phyloP scores from a whole-genome alignment of 176 grass and related monocot genomes.

The Oryza brachyantha region DNA sequence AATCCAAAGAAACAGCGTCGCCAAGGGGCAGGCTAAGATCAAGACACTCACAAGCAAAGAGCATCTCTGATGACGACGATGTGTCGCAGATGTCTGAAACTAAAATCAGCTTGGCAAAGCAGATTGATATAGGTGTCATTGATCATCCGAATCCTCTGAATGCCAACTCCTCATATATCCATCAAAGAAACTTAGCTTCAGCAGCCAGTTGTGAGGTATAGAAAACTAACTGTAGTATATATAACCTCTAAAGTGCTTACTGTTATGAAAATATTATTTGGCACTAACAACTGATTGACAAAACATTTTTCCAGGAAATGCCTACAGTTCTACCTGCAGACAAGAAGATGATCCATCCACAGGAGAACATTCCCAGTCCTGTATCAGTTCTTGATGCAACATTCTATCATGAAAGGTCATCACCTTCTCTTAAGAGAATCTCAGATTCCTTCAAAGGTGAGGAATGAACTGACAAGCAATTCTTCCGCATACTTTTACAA shows the following conservation, averaged over 20 bases:
- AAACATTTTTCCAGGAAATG: slow-evolving; percentile 29
- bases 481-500: neutral
- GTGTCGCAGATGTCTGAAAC: slow-evolving; percentile 5
- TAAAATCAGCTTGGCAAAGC: slow-evolving; percentile 18
- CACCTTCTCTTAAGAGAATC: slow-evolving; percentile 36
- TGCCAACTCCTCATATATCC: slow-evolving; percentile 19
- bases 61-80: neutral
- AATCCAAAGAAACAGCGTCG: slow-evolving; percentile 34
- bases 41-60: slow-evolving; percentile 33
- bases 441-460: slow-evolving; percentile 65
- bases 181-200: slow-evolving; percentile 13
- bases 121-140: slow-evolving; percentile 13
- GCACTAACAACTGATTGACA: neutral
- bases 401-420: slow-evolving; percentile 40
- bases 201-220: slow-evolving; percentile 35
- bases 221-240: neutral
- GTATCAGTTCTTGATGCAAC: slow-evolving; percentile 57
- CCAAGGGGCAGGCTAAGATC: slow-evolving; percentile 40
- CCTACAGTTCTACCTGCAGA: neutral
- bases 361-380: slow-evolving; percentile 41
- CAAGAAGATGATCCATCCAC: slow-evolving; percentile 28
- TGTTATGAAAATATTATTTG: neutral
- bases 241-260: neutral
- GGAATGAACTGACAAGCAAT: slow-evolving; percentile 13
- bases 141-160: neutral